phyloP scores from a whole-genome alignment of 2,329 filamentous ascomycete species.

The Paramyrothecium sp. region DNA sequence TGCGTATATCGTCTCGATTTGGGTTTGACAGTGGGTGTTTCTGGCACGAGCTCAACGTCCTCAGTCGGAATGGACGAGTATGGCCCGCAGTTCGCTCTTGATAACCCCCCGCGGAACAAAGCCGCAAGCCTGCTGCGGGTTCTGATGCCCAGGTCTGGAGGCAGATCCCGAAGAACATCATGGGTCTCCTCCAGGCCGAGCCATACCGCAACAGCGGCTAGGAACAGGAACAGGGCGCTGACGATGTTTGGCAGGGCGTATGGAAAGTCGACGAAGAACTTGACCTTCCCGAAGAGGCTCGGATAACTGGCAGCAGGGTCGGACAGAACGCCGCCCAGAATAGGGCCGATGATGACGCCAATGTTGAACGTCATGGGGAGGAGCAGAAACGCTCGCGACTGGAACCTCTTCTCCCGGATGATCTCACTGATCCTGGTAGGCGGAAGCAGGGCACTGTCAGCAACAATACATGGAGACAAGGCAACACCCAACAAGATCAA shows the following conservation, averaged over 20 bases:
- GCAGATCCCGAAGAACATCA: constrained; percentile 37
- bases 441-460: not conserved
- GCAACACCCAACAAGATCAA: not conserved
- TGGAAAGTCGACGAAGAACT: constrained; percentile 47
- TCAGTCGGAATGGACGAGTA: constrained; percentile 20
- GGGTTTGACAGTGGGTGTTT: constrained; percentile 2
- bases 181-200: constrained; percentile 54
- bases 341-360: constrained; percentile 69
- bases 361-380: constrained; percentile 75
- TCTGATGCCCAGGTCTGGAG: constrained; percentile 40
- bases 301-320: constrained; percentile 62
- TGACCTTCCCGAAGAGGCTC: constrained; percentile 43
- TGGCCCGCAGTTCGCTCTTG: constrained; percentile 4
- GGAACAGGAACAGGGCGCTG: constrained; percentile 45
- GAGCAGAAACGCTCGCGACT: constrained; percentile 70
- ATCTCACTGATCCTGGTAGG: constrained; percentile 59
- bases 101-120: constrained; percentile 22
- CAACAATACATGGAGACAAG: not conserved
- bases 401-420: constrained; percentile 61
- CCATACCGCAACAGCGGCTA: constrained; percentile 43
- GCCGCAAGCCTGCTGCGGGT: constrained; percentile 33
- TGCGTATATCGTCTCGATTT: constrained; percentile 38
- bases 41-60: constrained; percentile 17
- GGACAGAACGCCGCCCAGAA: constrained; percentile 67
- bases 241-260: constrained; percentile 56